These are phyloP conservation scores for Plectosphaerella sp. DNA, from an alignment of 2,329 filamentous ascomycete genomes.

Conservation along the genomic window DNA sequence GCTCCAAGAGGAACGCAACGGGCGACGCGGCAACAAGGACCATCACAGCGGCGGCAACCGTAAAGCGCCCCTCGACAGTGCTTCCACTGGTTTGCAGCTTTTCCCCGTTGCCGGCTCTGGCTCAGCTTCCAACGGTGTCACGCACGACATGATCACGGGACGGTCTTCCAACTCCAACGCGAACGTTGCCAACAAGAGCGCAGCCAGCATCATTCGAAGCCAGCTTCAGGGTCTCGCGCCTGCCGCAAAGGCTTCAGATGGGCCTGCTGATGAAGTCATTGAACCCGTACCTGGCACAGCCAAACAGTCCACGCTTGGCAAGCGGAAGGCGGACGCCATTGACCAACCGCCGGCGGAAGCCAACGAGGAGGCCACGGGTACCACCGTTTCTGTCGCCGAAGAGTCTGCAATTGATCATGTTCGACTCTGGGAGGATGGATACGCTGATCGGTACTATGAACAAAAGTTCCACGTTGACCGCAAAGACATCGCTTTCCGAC, in stretches of 20 bases:
- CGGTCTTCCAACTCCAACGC: conserved; percentile 37
- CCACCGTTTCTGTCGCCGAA: conserved; percentile 44
- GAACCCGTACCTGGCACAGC: conserved; percentile 16
- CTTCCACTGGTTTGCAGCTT: conserved; percentile 9
- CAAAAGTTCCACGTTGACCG: conserved; percentile 89
- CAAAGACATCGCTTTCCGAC: conserved; percentile 78
- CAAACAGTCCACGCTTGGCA: conserved; percentile 53
- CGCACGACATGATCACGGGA: conserved; percentile 77
- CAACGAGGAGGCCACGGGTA: conserved; percentile 47
- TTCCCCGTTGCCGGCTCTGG: conserved; percentile 35
- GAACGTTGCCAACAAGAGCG: conserved; percentile 87
- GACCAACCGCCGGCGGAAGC: conserved; percentile 62
- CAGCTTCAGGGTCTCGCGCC: conserved; percentile 55
- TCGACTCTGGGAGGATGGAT: conserved; percentile 90
- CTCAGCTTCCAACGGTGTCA: conserved; percentile 55
- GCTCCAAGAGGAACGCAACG: conserved; percentile 54
- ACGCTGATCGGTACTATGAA: conserved; percentile 92
- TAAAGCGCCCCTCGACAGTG: conserved; percentile 13
- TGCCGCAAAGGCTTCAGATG: conserved; percentile 10
- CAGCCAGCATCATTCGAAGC: conserved; percentile 81
- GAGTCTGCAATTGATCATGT: conserved; percentile 75
- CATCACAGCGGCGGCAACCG: conserved; percentile 10
- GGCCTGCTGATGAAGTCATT: conserved; percentile 9
- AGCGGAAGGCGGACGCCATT: conserved; percentile 72
- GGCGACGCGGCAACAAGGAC: conserved; percentile 28